phyloP scores from a whole-genome alignment of 495 filamentous ascomycete genomes.

The Aspergillus funiculosus region DNA sequence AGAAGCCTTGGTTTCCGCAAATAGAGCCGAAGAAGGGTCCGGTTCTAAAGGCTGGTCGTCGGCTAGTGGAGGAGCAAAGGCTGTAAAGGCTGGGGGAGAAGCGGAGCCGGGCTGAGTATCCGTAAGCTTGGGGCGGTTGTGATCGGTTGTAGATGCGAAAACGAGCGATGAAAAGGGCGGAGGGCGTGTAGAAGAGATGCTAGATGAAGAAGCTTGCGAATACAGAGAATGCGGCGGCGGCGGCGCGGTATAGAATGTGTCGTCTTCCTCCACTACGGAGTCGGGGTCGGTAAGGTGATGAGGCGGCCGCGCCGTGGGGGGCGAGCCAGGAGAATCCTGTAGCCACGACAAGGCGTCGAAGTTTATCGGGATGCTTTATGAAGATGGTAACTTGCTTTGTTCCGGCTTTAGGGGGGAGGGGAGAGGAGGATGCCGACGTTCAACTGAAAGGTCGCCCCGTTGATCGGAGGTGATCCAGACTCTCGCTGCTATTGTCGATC shows the following conservation, averaged over 20 bases:
- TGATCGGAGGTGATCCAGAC: constrained; percentile 26
- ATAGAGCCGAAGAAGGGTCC: constrained; percentile 47
- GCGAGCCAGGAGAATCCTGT: constrained; percentile 58
- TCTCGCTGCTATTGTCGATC: constrained; percentile 28
- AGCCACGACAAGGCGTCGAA: constrained; percentile 63
- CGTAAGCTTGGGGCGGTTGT: constrained; percentile 46
- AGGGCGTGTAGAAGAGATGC: constrained; percentile 46
- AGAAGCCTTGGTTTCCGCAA: constrained; percentile 78
- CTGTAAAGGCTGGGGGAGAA: constrained; percentile 54
- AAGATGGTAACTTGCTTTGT: neutral
- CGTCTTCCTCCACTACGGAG: constrained; percentile 45
- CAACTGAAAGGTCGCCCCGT: constrained; percentile 9
- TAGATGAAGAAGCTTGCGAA: constrained; percentile 61
- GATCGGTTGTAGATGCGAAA: constrained; percentile 37
- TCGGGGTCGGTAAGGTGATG: constrained; percentile 30
- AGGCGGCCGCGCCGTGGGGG: constrained; percentile 55
- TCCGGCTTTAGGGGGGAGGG: neutral
- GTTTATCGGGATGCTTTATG: constrained; percentile 3
- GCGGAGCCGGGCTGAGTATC: constrained; percentile 53
- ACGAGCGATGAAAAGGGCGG: constrained; percentile 64
- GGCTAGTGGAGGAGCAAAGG: constrained; percentile 43
- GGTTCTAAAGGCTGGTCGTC: constrained; percentile 42
- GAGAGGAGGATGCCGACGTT: neutral
- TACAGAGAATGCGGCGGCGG: constrained; percentile 57
- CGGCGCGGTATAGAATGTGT: constrained; percentile 49